Evolutionary conservation across 495 filamentous ascomycete genomes (phyloP).

Genomic region (Recurvomyces mirabilis): DNA sequence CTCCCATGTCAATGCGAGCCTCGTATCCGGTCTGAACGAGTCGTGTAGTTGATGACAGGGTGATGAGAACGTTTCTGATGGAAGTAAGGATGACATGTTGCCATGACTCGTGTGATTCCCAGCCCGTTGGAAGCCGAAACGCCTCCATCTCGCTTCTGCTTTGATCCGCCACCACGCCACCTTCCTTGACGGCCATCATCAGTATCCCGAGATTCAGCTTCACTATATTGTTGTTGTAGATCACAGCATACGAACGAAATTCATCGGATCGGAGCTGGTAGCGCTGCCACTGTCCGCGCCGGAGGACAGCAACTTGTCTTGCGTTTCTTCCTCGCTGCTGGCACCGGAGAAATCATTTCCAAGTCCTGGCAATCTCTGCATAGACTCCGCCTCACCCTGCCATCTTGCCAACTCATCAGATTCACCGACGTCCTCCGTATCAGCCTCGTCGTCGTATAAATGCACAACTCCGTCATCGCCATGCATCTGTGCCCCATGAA

Average conservation of each 20-base stretch:
- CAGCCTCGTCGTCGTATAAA: neutral
- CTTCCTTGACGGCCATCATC: too few relatives aligned
- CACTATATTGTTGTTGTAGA: too few relatives aligned
- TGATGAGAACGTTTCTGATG: neutral
- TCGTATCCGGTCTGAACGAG: neutral
- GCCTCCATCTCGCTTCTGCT: too few relatives aligned
- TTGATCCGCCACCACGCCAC: too few relatives aligned
- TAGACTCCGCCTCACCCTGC: neutral
- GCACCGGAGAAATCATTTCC: too few relatives aligned
- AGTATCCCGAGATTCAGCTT: too few relatives aligned
- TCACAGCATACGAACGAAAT: too few relatives aligned
- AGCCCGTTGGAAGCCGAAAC: neutral
- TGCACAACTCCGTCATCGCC: neutral
- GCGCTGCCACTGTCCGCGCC: too few relatives aligned
- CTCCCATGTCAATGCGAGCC: neutral
- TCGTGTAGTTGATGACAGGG: neutral
- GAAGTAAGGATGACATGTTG: neutral
- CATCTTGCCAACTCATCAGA: neutral
- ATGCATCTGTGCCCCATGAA: neutral
- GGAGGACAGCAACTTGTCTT: too few relatives aligned
- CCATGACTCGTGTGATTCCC: neutral
- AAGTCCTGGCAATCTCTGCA: neutral
- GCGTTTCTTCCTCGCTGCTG: neutral
- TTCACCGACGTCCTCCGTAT: neutral
- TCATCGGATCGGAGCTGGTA: too few relatives aligned